A percentile compares a stretch with the other conserved stretches of the same genome.
Conservation (phyloP, 2,329 filamentous ascomycete genomes). For the Intubia oerlemansii region DNA sequence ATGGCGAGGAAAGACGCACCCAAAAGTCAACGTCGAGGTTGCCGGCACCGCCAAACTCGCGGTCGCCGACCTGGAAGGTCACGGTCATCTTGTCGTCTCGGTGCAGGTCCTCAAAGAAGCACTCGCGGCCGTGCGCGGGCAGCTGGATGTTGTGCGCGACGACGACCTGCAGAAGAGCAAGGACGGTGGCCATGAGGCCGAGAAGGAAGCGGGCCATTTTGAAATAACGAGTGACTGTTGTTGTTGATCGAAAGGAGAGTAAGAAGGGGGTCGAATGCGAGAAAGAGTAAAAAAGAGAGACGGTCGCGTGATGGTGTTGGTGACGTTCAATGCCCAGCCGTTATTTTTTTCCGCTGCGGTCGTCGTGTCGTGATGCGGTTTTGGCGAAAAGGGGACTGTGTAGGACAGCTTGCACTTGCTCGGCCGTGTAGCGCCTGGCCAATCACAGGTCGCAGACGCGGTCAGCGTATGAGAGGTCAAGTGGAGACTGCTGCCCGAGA, state of each 20-base stretch:
- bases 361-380: too few species aligned
- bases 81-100: conserved; percentile 96
- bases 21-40: conserved; percentile 97
- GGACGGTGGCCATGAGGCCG: conserved; percentile 22
- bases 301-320: not conserved
- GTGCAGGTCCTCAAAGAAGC: conserved; percentile 88
- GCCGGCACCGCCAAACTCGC: conserved; percentile 84
- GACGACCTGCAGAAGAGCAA: conserved; percentile 36
- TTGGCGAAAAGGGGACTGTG: too few species aligned
- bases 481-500: too few species aligned
- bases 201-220: conserved; percentile 7
- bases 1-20: conserved; percentile 32
- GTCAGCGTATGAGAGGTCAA: too few species aligned
- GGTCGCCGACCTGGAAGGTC: conserved; percentile 91
- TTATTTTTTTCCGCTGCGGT: too few species aligned
- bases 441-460: too few species aligned
- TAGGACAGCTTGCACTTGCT: too few species aligned
- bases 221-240: conserved; percentile 1
- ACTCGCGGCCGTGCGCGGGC: conserved; percentile 81
- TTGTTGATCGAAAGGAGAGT: not conserved
- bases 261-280: not conserved
- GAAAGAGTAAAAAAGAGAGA: not conserved
- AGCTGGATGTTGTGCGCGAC: conserved; percentile 91
- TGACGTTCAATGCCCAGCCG: too few species aligned
- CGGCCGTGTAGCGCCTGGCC: too few species aligned